These are phyloP conservation scores for Calonectria pteridis DNA, from an alignment of 2,329 filamentous ascomycete genomes.

Conservation along the genomic window DNA sequence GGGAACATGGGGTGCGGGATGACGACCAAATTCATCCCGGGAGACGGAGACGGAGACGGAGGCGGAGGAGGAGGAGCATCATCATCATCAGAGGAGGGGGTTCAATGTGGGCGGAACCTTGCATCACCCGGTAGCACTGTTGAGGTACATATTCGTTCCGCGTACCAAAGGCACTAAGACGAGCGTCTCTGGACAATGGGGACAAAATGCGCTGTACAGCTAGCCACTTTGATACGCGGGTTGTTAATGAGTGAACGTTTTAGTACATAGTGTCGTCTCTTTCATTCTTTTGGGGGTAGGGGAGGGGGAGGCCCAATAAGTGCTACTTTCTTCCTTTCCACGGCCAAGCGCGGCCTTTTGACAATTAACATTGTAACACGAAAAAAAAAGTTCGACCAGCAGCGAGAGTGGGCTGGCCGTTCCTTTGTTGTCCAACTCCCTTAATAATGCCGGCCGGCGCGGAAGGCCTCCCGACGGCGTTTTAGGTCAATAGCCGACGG, in stretches of 20 bases:
- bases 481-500: neutral
- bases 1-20: neutral
- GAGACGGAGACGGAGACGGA: neutral
- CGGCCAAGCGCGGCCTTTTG: neutral
- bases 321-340: neutral
- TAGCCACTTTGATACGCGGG: constrained; percentile 19
- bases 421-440: neutral
- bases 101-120: constrained; percentile 18
- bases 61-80: neutral
- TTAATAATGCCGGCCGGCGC: neutral
- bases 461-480: constrained; percentile 4
- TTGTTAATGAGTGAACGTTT: constrained; percentile 13
- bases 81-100: neutral
- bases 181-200: constrained; percentile 5
- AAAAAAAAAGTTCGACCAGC: neutral
- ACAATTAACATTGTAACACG: neutral
- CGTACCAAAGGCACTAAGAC: neutral
- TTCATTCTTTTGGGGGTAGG: neutral
- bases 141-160: neutral
- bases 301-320: neutral
- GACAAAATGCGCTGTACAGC: constrained; percentile 7
- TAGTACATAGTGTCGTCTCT: neutral
- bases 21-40: neutral
- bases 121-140: neutral
- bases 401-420: neutral